A percentile compares a stretch with the other conserved stretches of the same genome.
phyloP scores from a whole-genome alignment of 257 asterid species.

The Fraxinus cuspidata region DNA sequence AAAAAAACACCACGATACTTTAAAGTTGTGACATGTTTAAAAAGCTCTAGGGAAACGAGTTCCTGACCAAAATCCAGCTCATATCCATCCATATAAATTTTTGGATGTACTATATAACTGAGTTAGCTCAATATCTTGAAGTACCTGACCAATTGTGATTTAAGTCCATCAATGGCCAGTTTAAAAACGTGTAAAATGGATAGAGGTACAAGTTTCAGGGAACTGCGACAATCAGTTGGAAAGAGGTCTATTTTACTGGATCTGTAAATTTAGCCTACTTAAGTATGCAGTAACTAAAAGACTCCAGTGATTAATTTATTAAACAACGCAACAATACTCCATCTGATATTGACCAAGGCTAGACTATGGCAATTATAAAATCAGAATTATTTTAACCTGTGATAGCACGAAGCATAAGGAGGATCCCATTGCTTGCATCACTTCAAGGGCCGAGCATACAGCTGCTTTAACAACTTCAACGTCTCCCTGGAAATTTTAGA shows the following conservation, averaged over 20 bases:
- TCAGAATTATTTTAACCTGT: conserved; percentile 42
- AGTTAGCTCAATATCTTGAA: not conserved
- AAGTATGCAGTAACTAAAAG: not conserved
- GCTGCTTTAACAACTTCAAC: conserved; percentile 60
- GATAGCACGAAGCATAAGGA: conserved; percentile 56
- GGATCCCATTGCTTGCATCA: conserved; percentile 78
- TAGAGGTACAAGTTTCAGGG: conserved; percentile 9
- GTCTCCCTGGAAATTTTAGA: conserved; percentile 54
- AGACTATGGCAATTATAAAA: conserved; percentile 9
- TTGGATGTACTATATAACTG: not conserved
- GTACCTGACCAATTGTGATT: not conserved
- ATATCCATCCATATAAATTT: not conserved
- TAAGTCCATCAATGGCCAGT: not conserved
- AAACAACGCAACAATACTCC: not conserved
- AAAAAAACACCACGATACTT: too few relatives aligned
- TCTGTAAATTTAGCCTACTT: too few relatives aligned
- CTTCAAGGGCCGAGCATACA: conserved; percentile 73
- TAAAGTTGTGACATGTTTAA: too few relatives aligned
- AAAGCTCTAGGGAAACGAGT: not conserved
- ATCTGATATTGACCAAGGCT: not conserved
- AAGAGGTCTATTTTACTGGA: not conserved
- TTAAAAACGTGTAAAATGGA: not conserved
- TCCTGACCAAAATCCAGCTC: not conserved
- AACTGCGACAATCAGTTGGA: not conserved
- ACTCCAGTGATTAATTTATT: not conserved